Evolutionary conservation across 208 protist species (phyloP).

Genomic region (Balamuthia mandrillaris): DNA sequence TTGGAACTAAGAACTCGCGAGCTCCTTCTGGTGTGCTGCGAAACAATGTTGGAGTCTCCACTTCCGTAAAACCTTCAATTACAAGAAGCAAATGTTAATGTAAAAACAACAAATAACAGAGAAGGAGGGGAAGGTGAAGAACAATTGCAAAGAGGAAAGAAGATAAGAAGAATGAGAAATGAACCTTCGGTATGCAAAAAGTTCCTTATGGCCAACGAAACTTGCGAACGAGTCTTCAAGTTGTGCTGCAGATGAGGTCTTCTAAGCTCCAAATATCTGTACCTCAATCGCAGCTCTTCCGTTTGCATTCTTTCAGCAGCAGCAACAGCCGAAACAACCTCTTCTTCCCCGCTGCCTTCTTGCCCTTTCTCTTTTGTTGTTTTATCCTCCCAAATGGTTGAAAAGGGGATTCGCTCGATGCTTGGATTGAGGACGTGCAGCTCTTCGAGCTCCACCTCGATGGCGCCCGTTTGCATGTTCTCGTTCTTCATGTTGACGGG

Average conservation of each 20-base stretch:
- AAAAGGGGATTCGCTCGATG: no score
- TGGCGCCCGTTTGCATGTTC: constrained; percentile 35
- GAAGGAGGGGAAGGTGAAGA: neutral
- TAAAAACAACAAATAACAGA: neutral
- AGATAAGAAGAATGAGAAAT: neutral
- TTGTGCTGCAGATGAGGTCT: constrained; percentile 51
- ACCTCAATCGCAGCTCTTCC: no score
- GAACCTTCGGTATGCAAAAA: constrained; percentile 26
- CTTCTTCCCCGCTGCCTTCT: no score
- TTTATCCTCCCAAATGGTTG: no score
- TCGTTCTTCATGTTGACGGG: constrained; percentile 26
- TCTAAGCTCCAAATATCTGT: constrained; percentile 66
- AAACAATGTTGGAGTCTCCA: constrained; percentile 76
- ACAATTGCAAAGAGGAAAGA: no score
- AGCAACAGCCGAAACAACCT: no score
- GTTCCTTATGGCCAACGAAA: constrained; percentile 27
- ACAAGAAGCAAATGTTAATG: neutral
- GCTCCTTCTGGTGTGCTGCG: constrained; percentile 76
- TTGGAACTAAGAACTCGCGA: constrained; percentile 77
- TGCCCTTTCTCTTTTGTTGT: no score
- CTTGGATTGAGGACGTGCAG: constrained; percentile 7
- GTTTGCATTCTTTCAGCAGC: no score
- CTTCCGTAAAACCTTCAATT: constrained; percentile 68
- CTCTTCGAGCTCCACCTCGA: constrained; percentile 4
- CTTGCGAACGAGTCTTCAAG: constrained; percentile 48